Percentiles rank a stretch among this genome's conserved stretches.
phyloP scores from a whole-genome alignment of 768 basidiomycete genomes.

The Naganishia randhawae region DNA sequence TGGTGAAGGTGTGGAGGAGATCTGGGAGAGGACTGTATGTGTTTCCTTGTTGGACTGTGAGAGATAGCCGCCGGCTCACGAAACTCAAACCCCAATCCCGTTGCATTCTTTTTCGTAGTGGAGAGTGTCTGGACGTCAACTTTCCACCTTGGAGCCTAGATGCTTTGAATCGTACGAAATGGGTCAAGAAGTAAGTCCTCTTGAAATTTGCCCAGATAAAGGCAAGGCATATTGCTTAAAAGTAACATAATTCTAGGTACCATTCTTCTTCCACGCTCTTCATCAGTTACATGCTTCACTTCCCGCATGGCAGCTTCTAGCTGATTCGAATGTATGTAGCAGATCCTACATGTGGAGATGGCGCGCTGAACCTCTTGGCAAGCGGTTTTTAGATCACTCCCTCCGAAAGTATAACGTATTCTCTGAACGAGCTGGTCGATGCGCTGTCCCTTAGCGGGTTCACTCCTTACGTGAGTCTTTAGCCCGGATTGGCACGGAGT shows the following conservation, averaged over 20 bases:
- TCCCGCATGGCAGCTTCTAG: constrained; percentile 35
- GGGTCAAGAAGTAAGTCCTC: constrained; percentile 35
- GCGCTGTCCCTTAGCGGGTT: constrained; percentile 35
- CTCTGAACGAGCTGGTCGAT: constrained; percentile 36
- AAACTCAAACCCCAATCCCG: background rate
- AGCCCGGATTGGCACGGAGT: background rate
- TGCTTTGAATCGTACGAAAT: constrained; percentile 30
- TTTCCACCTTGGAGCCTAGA: constrained; percentile 41
- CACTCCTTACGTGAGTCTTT: constrained; percentile 39
- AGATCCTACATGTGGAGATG: background rate
- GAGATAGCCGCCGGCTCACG: background rate
- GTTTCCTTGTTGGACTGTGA: background rate
- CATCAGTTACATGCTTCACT: constrained; percentile 39
- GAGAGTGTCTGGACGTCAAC: constrained; percentile 41
- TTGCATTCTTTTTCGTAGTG: constrained; percentile 34
- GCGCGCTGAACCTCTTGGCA: background rate
- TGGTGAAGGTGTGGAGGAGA: constrained; percentile 49
- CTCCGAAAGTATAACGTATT: constrained; percentile 45
- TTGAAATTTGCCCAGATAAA: background rate
- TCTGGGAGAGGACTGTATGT: constrained; percentile 46
- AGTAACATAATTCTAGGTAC: constrained; percentile 34
- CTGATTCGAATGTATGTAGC: constrained; percentile 44
- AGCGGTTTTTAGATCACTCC: constrained; percentile 40
- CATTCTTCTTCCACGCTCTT: constrained; percentile 50
- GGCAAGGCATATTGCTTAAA: background rate